These are phyloP conservation scores for Bjerkandera adusta DNA, from an alignment of 1,284 basidiomycete genomes.

Conservation along the genomic window DNA sequence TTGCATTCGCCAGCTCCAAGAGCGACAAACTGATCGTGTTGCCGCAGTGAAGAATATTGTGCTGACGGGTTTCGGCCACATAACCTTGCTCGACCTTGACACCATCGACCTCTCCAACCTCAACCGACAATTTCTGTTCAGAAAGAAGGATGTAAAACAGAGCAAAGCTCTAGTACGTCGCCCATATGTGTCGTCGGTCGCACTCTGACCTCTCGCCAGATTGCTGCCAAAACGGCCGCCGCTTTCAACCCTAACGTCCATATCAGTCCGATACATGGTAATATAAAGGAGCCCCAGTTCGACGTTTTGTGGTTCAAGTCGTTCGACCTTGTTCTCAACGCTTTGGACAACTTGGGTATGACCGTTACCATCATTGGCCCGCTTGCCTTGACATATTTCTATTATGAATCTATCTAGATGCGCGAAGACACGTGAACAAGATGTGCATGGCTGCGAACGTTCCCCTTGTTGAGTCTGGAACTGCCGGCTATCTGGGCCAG, in stretches of 20 bases:
- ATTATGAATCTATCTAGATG: constrained; percentile 48
- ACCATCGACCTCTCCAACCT: constrained; percentile 99
- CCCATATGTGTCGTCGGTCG: background rate
- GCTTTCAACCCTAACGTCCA: constrained; percentile 91
- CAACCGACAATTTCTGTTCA: constrained; percentile 97
- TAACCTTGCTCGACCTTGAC: constrained; percentile 94
- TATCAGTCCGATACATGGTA: constrained; percentile 90
- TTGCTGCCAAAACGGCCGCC: constrained; percentile 86
- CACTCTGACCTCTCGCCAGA: constrained; percentile 37
- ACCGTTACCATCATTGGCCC: too few species aligned
- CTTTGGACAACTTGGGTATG: constrained; percentile 90
- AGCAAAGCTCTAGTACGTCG: constrained; percentile 81
- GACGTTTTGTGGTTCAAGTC: constrained; percentile 87
- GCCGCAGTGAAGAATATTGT: constrained; percentile 93
- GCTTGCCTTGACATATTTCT: too few species aligned
- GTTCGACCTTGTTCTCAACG: constrained; percentile 95
- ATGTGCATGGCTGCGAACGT: constrained; percentile 94
- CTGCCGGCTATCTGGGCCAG: constrained; percentile 92
- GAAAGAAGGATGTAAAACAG: constrained; percentile 96
- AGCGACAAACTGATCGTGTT: background rate
- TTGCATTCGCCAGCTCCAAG: background rate
- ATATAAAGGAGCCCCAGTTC: constrained; percentile 94
- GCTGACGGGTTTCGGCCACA: constrained; percentile 87
- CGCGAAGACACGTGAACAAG: constrained; percentile 91
- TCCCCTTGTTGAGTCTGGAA: constrained; percentile 95